Conservation (phyloP, 2,329 filamentous ascomycete species). For the Pseudogymnoascus sp. region DNA sequence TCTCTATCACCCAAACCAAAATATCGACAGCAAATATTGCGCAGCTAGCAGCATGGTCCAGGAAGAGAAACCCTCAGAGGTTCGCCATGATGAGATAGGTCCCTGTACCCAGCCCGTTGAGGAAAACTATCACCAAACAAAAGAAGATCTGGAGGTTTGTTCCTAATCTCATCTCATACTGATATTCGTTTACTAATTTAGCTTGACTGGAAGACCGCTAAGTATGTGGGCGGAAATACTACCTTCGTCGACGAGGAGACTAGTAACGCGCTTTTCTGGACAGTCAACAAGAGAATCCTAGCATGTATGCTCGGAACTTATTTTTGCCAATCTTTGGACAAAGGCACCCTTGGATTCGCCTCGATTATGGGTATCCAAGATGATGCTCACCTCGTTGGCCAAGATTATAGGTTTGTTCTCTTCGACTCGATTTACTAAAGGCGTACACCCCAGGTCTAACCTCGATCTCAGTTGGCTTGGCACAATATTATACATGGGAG, state of each 20-base stretch:
- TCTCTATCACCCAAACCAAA: background rate
- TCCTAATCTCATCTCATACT: background rate
- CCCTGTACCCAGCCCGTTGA: background rate
- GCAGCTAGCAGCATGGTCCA: background rate
- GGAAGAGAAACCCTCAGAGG: background rate
- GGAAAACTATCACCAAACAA: background rate
- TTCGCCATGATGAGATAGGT: slow-evolving; percentile 7
- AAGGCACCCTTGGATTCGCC: slow-evolving; percentile 25
- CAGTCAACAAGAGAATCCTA: slow-evolving; percentile 42
- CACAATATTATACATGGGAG: slow-evolving; percentile 23
- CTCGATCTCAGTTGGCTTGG: slow-evolving; percentile 20
- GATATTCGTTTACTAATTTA: background rate
- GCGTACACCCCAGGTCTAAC: slow-evolving; percentile 14
- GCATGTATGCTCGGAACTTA: slow-evolving; percentile 47
- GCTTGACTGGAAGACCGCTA: slow-evolving; percentile 11
- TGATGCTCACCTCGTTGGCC: slow-evolving; percentile 23
- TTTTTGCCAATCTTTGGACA: slow-evolving; percentile 35
- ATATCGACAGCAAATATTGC: background rate
- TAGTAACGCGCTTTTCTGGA: slow-evolving; percentile 44
- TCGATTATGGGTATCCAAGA: slow-evolving; percentile 25
- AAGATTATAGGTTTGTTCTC: slow-evolving; percentile 21
- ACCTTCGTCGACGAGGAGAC: slow-evolving; percentile 39
- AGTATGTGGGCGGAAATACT: slow-evolving; percentile 10
- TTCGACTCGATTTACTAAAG: background rate
- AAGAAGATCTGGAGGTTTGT: background rate